Evolutionary conservation across 805 yeast genomes (phyloP).

Genomic region (Pichia deserticola): DNA sequence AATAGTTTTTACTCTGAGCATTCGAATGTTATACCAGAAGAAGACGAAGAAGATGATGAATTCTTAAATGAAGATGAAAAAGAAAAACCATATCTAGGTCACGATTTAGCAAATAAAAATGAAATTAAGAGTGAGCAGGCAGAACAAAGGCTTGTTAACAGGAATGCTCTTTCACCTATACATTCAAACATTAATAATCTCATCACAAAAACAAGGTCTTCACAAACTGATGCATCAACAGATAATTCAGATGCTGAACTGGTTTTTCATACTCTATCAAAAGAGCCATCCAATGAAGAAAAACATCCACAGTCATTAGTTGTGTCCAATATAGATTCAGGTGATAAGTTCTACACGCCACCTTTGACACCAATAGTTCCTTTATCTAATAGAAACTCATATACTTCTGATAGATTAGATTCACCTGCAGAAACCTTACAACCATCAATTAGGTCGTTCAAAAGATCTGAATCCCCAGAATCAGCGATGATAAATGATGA

Average conservation of each 20-base stretch:
- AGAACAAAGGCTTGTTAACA: neutral
- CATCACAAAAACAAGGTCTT: neutral
- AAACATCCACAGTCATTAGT: neutral
- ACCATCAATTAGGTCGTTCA: neutral
- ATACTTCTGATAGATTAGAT: neutral
- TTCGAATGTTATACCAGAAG: no score
- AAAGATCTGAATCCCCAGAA: conserved; percentile 5
- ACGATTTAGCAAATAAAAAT: no score
- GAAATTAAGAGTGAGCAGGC: neutral
- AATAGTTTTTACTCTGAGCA: no score
- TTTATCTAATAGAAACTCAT: neutral
- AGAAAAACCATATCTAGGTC: no score
- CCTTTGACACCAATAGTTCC: conserved; percentile 3
- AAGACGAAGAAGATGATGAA: no score
- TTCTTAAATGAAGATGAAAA: no score
- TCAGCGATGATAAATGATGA: conserved; percentile 1
- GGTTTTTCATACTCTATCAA: neutral
- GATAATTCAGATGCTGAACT: conserved; percentile 1
- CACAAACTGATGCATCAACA: neutral
- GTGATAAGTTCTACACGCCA: conserved; percentile 4
- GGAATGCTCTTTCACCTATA: neutral
- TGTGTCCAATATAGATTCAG: neutral
- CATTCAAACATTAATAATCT: neutral
- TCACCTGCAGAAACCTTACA: neutral
- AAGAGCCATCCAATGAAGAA: neutral